Evolutionary conservation across 2,329 filamentous ascomycete species (phyloP).

Genomic region (Aureobasidium sp.): DNA sequence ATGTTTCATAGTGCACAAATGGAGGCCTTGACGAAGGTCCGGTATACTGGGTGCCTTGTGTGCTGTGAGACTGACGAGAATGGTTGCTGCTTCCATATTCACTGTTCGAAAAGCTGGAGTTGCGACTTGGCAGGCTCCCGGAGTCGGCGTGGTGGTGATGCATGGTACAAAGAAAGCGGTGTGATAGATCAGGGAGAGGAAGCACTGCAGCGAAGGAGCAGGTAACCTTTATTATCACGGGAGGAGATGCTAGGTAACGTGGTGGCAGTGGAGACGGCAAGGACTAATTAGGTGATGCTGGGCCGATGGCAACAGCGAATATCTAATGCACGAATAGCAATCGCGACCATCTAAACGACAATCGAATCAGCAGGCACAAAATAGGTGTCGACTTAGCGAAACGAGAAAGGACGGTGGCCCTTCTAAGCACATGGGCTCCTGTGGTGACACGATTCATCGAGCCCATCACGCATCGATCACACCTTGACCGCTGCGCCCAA

Average conservation of each 20-base stretch:
- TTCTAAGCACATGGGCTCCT: slow-evolving; percentile 14
- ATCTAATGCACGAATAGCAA: background rate
- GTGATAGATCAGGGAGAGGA: background rate
- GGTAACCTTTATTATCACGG: slow-evolving; percentile 15
- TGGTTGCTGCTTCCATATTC: slow-evolving; percentile 18
- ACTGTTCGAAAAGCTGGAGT: slow-evolving; percentile 9
- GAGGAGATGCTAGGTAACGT: slow-evolving; percentile 7
- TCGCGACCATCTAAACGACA: background rate
- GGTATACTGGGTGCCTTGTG: slow-evolving; percentile 18
- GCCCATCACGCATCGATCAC: slow-evolving; percentile 13
- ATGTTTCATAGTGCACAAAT: slow-evolving; percentile 24
- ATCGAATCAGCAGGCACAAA: slow-evolving; percentile 10
- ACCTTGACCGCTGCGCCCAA: slow-evolving; percentile 11
- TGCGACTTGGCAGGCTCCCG: slow-evolving; percentile 7
- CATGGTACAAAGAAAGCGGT: slow-evolving; percentile 12
- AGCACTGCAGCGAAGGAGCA: slow-evolving; percentile 8
- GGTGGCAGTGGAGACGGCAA: background rate
- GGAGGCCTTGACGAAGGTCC: slow-evolving; percentile 19
- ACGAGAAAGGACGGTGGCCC: slow-evolving; percentile 1
- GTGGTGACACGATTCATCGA: slow-evolving; percentile 14
- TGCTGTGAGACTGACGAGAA: slow-evolving; percentile 19
- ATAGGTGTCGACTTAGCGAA: background rate
- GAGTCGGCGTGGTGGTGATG: background rate
- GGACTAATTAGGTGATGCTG: background rate
- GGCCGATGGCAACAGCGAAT: background rate